phyloP scores from a whole-genome alignment of 2,329 filamentous ascomycete genomes.

The Monilinia aucupariae region DNA sequence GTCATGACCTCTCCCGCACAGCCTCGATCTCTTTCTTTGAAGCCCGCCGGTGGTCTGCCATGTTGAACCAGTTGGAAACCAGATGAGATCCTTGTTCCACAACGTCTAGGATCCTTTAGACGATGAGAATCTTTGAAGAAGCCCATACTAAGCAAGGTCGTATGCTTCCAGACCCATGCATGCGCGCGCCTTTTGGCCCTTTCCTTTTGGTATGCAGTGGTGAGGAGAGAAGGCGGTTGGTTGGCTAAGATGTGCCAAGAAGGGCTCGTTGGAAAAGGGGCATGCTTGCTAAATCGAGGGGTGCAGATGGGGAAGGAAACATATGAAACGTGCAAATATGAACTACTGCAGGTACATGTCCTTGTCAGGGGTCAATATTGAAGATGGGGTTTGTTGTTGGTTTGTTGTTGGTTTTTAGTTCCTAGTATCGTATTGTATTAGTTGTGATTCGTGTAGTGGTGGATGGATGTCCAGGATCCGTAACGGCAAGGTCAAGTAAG shows the following conservation, averaged over 20 bases:
- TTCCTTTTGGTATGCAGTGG: slow-evolving; percentile 1
- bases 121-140: slow-evolving; percentile 10
- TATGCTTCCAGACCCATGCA: slow-evolving; percentile 8
- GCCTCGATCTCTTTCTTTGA: slow-evolving; percentile 10
- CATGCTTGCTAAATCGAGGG: slow-evolving; percentile 7
- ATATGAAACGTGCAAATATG: slow-evolving; percentile 10
- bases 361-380: slow-evolving; percentile 6
- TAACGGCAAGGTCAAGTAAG: too few relatives aligned
- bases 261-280: background rate
- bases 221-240: background rate
- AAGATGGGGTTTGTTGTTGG: background rate
- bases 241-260: slow-evolving; percentile 7
- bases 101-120: slow-evolving; percentile 9
- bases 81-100: slow-evolving; percentile 8
- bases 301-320: slow-evolving; percentile 3
- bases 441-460: too few relatives aligned
- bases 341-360: slow-evolving; percentile 16
- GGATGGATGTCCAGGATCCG: too few relatives aligned
- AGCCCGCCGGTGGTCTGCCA: too few relatives aligned
- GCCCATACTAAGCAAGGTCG: slow-evolving; percentile 8
- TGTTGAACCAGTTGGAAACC: slow-evolving; percentile 8
- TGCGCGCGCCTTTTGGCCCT: slow-evolving; percentile 13
- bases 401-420: too few relatives aligned
- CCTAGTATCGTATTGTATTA: slow-evolving; percentile 12
- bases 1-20: slow-evolving; percentile 16